These are phyloP conservation scores for Amanita subjunquillea DNA, from an alignment of 768 basidiomycete species.

Conservation along the genomic window DNA sequence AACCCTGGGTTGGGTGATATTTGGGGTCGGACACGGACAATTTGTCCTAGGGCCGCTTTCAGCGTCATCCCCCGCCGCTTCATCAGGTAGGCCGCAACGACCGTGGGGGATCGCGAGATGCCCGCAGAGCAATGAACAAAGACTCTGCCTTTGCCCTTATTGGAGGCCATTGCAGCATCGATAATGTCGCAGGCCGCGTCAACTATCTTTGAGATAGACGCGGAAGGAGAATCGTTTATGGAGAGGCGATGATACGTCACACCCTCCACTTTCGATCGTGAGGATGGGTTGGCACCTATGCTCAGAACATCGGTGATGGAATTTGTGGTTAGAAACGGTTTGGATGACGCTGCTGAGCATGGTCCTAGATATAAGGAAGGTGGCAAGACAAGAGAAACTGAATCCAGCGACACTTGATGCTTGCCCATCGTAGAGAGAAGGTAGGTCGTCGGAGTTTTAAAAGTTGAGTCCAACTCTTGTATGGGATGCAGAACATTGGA, in stretches of 20 bases:
- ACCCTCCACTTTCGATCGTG: constrained; percentile 11
- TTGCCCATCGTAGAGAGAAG: neutral
- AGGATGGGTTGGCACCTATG: constrained; percentile 24
- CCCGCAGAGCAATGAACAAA: constrained; percentile 36
- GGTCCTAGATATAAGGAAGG: constrained; percentile 30
- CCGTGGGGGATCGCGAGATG: constrained; percentile 33
- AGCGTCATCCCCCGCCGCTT: constrained; percentile 22
- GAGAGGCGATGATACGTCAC: constrained; percentile 28
- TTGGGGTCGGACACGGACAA: constrained; percentile 23
- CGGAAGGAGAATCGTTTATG: constrained; percentile 21
- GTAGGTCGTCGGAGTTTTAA: no score
- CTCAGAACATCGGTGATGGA: constrained; percentile 30
- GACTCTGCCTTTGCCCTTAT: constrained; percentile 20
- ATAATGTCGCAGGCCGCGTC: constrained; percentile 21
- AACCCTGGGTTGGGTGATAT: constrained; percentile 33
- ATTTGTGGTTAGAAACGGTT: constrained; percentile 20
- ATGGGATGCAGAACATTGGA: no score
- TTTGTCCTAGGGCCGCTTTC: constrained; percentile 23
- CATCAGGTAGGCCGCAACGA: constrained; percentile 33
- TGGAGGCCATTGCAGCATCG: constrained; percentile 14
- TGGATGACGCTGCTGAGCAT: constrained; percentile 25
- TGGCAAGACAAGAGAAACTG: constrained; percentile 15
- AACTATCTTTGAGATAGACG: constrained; percentile 17
- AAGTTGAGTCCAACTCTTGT: no score
- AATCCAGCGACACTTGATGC: neutral